Conservation (phyloP, 129 eudicot species). For the Calendula officinalis region DNA sequence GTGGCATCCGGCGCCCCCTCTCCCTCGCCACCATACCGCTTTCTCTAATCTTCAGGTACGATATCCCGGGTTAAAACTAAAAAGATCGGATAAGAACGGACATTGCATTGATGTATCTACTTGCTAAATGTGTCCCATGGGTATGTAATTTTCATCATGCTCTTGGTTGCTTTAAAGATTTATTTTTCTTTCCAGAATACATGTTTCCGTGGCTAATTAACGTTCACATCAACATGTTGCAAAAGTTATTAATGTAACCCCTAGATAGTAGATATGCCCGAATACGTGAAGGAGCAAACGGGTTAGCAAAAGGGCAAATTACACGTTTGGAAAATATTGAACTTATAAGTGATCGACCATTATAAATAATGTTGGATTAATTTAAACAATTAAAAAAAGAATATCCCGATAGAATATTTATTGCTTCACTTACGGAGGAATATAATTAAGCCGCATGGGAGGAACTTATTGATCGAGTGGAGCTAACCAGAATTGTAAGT, state of each 20-base stretch:
- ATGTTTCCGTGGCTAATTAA: too few species aligned
- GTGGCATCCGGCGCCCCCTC: too few species aligned
- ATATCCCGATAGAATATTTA: conserved; percentile 90
- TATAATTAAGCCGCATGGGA: conserved; percentile 96
- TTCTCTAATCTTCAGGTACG: too few species aligned
- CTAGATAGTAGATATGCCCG: conserved; percentile 65
- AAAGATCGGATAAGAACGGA: too few species aligned
- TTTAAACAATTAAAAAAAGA: conserved; percentile 86
- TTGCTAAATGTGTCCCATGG: too few species aligned
- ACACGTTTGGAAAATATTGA: conserved; percentile 96
- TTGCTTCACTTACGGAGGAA: conserved; percentile 98
- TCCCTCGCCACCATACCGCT: too few species aligned
- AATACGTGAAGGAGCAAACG: conserved; percentile 77
- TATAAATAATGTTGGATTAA: conserved; percentile 86
- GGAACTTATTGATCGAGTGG: conserved; percentile 89
- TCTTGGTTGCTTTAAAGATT: too few species aligned
- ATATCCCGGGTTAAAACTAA: too few species aligned
- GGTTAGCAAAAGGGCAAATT: conserved; percentile 84
- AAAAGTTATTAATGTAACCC: conserved; percentile 91
- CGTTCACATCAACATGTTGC: conserved; percentile 38
- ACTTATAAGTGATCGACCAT: conserved; percentile 95
- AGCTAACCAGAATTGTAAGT: conserved; percentile 92
- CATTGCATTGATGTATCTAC: too few species aligned
- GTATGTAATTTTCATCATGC: too few species aligned
- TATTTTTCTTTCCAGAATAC: too few species aligned